phyloP scores from a whole-genome alignment of 768 basidiomycete genomes.

The Pleurotus ostreatus region DNA sequence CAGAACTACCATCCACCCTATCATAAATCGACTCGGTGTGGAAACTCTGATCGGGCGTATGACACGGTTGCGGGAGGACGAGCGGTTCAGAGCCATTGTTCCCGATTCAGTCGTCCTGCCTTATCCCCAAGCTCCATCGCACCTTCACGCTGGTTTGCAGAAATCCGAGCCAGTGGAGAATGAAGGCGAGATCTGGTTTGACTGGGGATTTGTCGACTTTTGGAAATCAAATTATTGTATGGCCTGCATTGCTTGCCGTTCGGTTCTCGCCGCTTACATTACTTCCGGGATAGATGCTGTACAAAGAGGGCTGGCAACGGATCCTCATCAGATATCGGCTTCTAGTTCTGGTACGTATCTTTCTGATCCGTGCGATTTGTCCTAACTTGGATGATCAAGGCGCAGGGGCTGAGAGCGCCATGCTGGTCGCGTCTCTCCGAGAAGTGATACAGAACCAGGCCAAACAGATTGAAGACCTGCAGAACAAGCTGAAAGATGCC shows the following conservation, averaged over 20 bases:
- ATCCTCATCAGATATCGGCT: constrained; percentile 58
- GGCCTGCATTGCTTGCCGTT: constrained; percentile 19
- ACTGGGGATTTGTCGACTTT: constrained; percentile 97
- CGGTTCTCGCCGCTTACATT: background rate
- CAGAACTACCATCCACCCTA: constrained; percentile 84
- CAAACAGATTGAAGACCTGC: constrained; percentile 70
- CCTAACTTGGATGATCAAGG: constrained; percentile 30
- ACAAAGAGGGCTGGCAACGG: constrained; percentile 66
- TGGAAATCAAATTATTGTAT: constrained; percentile 97
- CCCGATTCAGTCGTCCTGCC: constrained; percentile 77
- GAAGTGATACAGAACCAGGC: constrained; percentile 81
- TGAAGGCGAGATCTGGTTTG: constrained; percentile 93
- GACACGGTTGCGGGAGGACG: constrained; percentile 85
- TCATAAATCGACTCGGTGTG: constrained; percentile 84
- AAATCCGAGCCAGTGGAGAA: constrained; percentile 38
- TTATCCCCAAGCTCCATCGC: constrained; percentile 34
- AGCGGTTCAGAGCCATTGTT: constrained; percentile 84
- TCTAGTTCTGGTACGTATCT: constrained; percentile 48
- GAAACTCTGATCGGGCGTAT: constrained; percentile 87
- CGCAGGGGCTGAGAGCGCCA: constrained; percentile 70
- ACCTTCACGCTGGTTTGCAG: constrained; percentile 23
- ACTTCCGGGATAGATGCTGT: constrained; percentile 52
- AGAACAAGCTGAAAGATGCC: constrained; percentile 51
- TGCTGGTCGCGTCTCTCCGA: constrained; percentile 79
- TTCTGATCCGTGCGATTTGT: constrained; percentile 4